Evolutionary conservation across 164 flowering plant species (phyloP), one percentile per base, ranked within the genome.

Genomic region (Protea cynaroides): DNA sequence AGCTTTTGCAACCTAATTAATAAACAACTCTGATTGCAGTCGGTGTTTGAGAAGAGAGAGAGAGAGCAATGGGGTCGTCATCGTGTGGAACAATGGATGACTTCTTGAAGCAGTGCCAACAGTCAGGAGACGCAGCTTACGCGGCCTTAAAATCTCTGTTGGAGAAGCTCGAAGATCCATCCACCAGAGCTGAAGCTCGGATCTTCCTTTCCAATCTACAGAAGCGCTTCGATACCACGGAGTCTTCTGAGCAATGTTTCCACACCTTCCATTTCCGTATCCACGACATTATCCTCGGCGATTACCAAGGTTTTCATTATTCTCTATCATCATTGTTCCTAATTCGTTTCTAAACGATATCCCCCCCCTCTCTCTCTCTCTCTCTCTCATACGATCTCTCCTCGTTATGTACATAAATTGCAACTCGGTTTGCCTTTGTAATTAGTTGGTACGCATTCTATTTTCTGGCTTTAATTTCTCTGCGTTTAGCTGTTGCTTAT

Each of bases 91-190:
- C 46, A 8, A 72, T 87, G 62, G 92, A 89, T 0, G 86, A 80
- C 8, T 93, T 93, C 73, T 56, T 91, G 73, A 67, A 72, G 43
- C 78, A 76, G 74, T 93, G 98, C 69, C 50, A 74, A 71, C 77
- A 75, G 57, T 90, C 97, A 18, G 96, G 98, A 8, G 98, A 93
- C 55, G 75, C 87, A 1, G 97, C 98, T 2, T 93, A 93, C 84
- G 71, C 62, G 21, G 93, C 83, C 10, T 73, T 91, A 64, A 69
- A 90, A 66, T 78, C 84, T 13, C 58, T 94, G 7, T 83, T 94
- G 17, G 95, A 89, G 77, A 76, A 79, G 63, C 95, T 91, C 17
- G 96, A 94, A 70, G 71, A 89, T 74, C 93, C 92, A 34, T 49
- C 6, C 7, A 84, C 97, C 59, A 84, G 98, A 40, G 40, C 71